These are phyloP conservation scores for Telopea speciosissima DNA, from an alignment of 177 flowering plant species.

Conservation along the genomic window DNA sequence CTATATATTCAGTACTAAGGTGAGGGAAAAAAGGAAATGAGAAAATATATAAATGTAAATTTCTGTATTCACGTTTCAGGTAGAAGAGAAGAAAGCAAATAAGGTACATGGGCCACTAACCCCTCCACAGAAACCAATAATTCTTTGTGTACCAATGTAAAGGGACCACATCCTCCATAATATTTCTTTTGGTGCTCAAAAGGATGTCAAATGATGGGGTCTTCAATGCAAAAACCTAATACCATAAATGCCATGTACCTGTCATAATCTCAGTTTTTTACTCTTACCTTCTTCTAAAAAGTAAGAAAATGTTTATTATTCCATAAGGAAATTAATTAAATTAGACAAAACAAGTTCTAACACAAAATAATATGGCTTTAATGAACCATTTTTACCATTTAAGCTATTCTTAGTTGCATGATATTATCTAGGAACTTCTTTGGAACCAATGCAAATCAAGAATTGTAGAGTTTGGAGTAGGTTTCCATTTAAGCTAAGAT, in stretches of 20 bases:
- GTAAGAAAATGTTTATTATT: too few species aligned
- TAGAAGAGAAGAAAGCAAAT: constrained; percentile 5
- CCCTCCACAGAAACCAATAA: not conserved
- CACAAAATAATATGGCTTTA: too few species aligned
- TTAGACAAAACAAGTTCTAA: not conserved
- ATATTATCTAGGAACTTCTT: too few species aligned
- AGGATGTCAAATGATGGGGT: not conserved
- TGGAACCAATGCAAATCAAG: too few species aligned
- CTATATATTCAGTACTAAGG: too few species aligned
- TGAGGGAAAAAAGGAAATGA: not conserved
- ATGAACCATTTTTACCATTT: too few species aligned
- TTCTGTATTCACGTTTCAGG: constrained; percentile 1
- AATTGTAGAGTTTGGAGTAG: too few species aligned
- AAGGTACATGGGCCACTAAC: not conserved
- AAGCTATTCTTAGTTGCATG: too few species aligned
- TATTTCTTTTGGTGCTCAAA: constrained; percentile 4
- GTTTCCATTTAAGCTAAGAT: too few species aligned
- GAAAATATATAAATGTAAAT: not conserved
- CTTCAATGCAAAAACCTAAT: constrained; percentile 21
- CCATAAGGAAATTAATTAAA: too few species aligned
- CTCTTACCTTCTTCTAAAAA: not conserved
- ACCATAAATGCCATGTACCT: constrained; percentile 12
- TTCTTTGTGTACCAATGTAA: constrained; percentile 6
- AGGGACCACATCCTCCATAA: constrained; percentile 22
- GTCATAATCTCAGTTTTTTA: not conserved